Base-by-base conservation (phyloP, 495 filamentous ascomycete genomes). In the Aspergillus panamensis region DNA sequence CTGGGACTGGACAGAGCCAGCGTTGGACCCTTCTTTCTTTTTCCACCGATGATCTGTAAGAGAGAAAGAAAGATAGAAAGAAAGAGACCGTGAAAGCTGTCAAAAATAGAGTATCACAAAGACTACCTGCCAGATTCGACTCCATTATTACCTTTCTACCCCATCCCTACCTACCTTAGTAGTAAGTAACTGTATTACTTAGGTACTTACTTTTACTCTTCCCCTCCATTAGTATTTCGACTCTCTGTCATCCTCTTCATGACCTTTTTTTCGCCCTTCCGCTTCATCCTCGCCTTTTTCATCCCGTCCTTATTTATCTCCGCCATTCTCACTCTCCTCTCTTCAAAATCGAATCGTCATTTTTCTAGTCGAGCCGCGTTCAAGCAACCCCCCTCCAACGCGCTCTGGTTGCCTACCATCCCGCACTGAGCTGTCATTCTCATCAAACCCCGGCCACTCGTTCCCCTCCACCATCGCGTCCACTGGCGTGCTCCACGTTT, bases 401-500 rank as follows among this genome's bases (percentile, higher is more conserved):
- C 39, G 8, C 30, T 40, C 43, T 56, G 57, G 56, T 53, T 61
- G 57, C 51, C 40, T 51, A 55, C 57, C 47, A 53, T 53, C 29
- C 40, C 14, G 30, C 48, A 59, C 54, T 66, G 64, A 59, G 64
- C 64, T 66, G 64, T 66, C 64, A 57, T 59, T 45, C 55, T 45
- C 55, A 45, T 61, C 59, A 57, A 25, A 49, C 33, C 47, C 43
- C 60, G 51, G 63, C 63, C 57, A 67, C 48, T 52, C 62, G 64
- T 64, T 57, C 51, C 60, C 37, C 31, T 57, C 51, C 60, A 30
- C 31, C 7, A 43, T 58, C 39, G 58, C 60, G 53, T 60, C 48
- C 60, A 58, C 64, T 60, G 58, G 48, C 55, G 51, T 52, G 62
- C 58, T 66, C 60, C 64, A 66, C 64, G 64, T 66, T 62, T 66